Evolutionary conservation across 805 yeast genomes (phyloP).

Genomic region (Candida insectalens): DNA sequence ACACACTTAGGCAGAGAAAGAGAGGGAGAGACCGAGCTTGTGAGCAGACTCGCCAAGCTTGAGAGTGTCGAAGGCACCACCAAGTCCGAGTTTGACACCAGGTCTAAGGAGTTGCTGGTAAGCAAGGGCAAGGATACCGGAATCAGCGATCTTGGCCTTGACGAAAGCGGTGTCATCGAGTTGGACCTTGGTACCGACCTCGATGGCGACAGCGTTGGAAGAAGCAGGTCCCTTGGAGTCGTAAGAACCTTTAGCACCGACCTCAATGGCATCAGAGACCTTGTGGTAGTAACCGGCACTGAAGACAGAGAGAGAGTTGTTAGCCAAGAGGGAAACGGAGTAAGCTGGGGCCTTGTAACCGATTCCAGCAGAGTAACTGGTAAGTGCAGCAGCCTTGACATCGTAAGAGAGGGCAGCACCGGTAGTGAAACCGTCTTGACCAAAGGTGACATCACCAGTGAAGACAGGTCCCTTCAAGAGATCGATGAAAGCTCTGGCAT

Average conservation of each 20-base stretch:
- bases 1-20: conserved; percentile 69
- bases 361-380: conserved; percentile 87
- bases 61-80: conserved; percentile 94
- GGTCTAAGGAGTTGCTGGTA: conserved; percentile 94
- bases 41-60: conserved; percentile 94
- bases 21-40: conserved; percentile 91
- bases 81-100: conserved; percentile 94
- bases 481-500: conserved; percentile 92
- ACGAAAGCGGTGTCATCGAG: conserved; percentile 83
- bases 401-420: conserved; percentile 98
- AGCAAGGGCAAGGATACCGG: conserved; percentile 87
- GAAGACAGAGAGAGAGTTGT: conserved; percentile 80
- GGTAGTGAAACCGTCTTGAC: conserved; percentile 93
- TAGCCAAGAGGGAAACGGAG: conserved; percentile 76
- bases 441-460: conserved; percentile 89
- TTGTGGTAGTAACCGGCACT: conserved; percentile 96
- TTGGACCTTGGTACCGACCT: conserved; percentile 90
- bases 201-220: conserved; percentile 77
- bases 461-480: conserved; percentile 92
- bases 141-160: conserved; percentile 95
- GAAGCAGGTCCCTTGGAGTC: conserved; percentile 71
- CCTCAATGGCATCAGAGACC: conserved; percentile 85
- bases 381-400: conserved; percentile 82
- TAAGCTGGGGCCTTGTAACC: conserved; percentile 88
- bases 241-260: conserved; percentile 96